These are phyloP conservation scores for Paramecium biaurelia DNA, from an alignment of 73 alveolate species.

Conservation along the genomic window DNA sequence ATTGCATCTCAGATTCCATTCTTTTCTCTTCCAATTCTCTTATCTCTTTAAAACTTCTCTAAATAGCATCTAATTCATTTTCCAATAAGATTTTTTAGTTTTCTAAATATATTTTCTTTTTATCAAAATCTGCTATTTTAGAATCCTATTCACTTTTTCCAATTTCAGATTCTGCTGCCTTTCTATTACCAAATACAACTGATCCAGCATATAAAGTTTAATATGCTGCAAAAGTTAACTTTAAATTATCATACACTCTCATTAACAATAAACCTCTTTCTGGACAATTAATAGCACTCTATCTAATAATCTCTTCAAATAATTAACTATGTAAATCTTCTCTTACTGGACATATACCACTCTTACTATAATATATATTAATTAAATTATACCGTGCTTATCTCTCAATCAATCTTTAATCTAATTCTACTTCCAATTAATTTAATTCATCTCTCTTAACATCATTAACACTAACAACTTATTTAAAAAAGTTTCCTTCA, in stretches of 20 bases:
- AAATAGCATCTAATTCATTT: conserved; percentile 71
- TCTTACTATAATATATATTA: conserved; percentile 12
- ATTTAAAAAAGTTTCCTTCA: conserved; percentile 37
- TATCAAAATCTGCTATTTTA: conserved; percentile 65
- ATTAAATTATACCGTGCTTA: conserved; percentile 61
- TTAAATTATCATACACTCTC: conserved; percentile 74
- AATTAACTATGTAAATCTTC: conserved; percentile 63
- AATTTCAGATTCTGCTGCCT: conserved; percentile 72
- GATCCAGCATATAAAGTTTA: conserved; percentile 75
- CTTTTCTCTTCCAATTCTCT: conserved; percentile 70
- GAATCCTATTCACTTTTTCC: conserved; percentile 71
- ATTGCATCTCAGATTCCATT: conserved; percentile 71
- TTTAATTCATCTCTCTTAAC: conserved; percentile 66
- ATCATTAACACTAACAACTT: conserved; percentile 23
- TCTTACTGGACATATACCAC: conserved; percentile 67
- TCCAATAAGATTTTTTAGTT: conserved; percentile 71
- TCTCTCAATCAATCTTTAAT: conserved; percentile 70
- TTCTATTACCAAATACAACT: conserved; percentile 72
- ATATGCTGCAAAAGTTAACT: conserved; percentile 72
- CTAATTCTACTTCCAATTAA: conserved; percentile 67
- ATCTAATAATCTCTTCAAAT: conserved; percentile 63
- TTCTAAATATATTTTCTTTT: conserved; percentile 64
- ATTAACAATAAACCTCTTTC: conserved; percentile 72
- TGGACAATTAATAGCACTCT: conserved; percentile 62
- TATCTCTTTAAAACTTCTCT: conserved; percentile 71